Base-by-base conservation (phyloP, 305 asterid genomes). In the Rubia tinctorum region DNA sequence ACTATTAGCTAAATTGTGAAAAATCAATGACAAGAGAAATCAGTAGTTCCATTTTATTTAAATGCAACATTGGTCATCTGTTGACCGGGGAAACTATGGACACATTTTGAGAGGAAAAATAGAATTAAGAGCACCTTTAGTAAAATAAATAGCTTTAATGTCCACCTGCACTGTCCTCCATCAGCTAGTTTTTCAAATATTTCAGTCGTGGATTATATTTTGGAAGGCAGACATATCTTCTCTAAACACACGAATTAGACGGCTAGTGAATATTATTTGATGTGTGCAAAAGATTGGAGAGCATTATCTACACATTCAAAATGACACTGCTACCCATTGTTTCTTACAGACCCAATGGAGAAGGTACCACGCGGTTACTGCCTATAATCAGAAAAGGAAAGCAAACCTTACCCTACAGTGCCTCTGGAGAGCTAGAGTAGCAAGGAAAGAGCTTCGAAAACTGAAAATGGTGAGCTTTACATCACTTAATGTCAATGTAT, bases 401-500 rank as follows among this genome's bases (percentile, higher is more conserved):
- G 87, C 87, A 69, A 86, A 58, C 61, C 71, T 90, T 59, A 79
- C 88, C 76, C 87, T 92, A 80, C 98, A 93, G 83, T 89, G 98
- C 84, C 89, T 90, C 78, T 93, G 98, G 98, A 88, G 98, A 88
- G 89, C 87, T 61, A 86, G 88, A 80, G 78, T 87, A 44, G 98
- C 96, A 56, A 91, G 96, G 85, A 91, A 86, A 84, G 96, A 87
- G 85, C 97, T 93, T 75, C 90, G 97, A 20, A 88, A 83, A 84
- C 82, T 93, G 82, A 90, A 85, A 81, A 90, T 93, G 91, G 98
- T 93, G 51, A 55, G 89, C 58, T 66, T 72, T 71, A 67, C 25
- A 18, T 22, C 30, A n/a, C 37, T n/a, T 42, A n/a, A 68, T 44
- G 51, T 27, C 8, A 7, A 68, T 44, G 51, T 27, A 14, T 25